Evolutionary conservation across 108 stramenopile genomes (phyloP).

Genomic region (Cyclostephanos tholiformis): DNA sequence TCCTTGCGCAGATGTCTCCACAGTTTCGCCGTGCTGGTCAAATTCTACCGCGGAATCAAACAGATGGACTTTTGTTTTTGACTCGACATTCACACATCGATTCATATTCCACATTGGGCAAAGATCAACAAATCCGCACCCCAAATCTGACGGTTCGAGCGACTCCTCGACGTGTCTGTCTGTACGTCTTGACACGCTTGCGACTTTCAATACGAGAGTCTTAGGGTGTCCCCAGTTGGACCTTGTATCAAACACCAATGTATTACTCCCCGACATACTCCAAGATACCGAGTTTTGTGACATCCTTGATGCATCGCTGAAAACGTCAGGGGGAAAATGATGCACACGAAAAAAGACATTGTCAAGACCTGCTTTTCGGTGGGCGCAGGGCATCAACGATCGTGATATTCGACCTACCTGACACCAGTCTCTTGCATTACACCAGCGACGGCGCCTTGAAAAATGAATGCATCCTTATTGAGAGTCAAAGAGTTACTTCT

Average conservation of each 20-base stretch:
- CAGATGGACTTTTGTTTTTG: slow-evolving; percentile 20
- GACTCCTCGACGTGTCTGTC: slow-evolving; percentile 28
- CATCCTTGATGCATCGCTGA: slow-evolving; percentile 24
- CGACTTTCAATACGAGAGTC: slow-evolving; percentile 65
- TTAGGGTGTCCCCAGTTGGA: slow-evolving; percentile 84
- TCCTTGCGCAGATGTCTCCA: slow-evolving; percentile 4
- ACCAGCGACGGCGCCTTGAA: slow-evolving; percentile 74
- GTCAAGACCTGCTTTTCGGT: not conserved
- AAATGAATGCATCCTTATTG: slow-evolving; percentile 36
- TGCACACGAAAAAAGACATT: not conserved
- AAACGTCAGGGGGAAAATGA: not conserved
- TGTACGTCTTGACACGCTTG: slow-evolving; percentile 21
- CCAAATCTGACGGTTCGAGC: slow-evolving; percentile 45
- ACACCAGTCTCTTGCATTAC: slow-evolving; percentile 57
- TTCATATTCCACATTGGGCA: slow-evolving; percentile 54
- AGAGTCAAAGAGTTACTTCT: slow-evolving; percentile 15
- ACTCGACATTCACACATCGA: slow-evolving; percentile 8
- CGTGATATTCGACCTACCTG: slow-evolving; percentile 32
- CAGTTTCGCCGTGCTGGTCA: slow-evolving; percentile 68
- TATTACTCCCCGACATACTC: slow-evolving; percentile 52
- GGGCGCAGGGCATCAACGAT: not conserved
- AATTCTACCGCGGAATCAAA: slow-evolving; percentile 54
- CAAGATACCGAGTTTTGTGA: slow-evolving; percentile 12
- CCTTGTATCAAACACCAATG: slow-evolving; percentile 65
- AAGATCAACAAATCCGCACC: slow-evolving; percentile 74